Conservation (phyloP, 2,329 filamentous ascomycete species). For the Verticillium dahliae region DNA sequence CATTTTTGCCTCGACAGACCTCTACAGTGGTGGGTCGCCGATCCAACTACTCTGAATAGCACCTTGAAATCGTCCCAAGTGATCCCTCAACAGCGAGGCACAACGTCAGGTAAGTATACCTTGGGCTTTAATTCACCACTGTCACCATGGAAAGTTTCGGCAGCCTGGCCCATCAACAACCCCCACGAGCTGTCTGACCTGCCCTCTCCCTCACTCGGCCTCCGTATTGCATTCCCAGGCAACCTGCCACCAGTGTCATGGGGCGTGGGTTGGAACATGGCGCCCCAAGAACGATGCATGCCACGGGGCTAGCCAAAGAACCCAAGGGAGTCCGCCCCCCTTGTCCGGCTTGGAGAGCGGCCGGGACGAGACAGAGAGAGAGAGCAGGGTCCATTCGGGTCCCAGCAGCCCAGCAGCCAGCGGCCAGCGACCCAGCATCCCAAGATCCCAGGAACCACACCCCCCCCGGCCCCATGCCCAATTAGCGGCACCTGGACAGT, state of each 20-base stretch:
- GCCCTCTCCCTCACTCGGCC: not conserved
- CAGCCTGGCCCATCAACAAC: not conserved
- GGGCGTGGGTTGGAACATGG: not conserved
- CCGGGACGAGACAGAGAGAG: not conserved
- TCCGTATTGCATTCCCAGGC: not conserved
- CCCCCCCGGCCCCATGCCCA: not conserved
- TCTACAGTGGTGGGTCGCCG: too few species aligned
- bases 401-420: not conserved
- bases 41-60: not conserved
- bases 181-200: not conserved
- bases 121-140: not conserved
- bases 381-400: not conserved
- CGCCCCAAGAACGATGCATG: not conserved
- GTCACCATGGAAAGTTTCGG: not conserved
- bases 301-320: not conserved
- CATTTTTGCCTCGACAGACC: too few species aligned
- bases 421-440: not conserved
- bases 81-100: not conserved
- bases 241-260: not conserved
- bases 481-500: constrained; percentile 2
- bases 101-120: not conserved
- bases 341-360: too few species aligned
- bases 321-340: not conserved
- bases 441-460: not conserved
- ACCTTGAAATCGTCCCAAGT: not conserved